Base-by-base conservation (phyloP, 1,139 yeast genomes). In the Geotrichum europaeum region DNA sequence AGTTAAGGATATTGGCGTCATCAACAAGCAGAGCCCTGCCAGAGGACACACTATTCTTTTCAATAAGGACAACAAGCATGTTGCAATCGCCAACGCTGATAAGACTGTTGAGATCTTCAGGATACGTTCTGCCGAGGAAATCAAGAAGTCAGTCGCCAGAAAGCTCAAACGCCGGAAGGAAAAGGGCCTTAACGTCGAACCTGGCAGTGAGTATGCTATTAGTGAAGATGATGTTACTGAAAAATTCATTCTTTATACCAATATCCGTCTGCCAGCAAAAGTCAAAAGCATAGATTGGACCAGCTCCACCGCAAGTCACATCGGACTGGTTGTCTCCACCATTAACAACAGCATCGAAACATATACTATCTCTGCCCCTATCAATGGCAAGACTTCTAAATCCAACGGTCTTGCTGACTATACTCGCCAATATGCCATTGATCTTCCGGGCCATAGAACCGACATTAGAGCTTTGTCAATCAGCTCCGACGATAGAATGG, bases 391-490 rank as follows among this genome's bases (percentile, higher is more conserved):
- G 73, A 62, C 82, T 51, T 65, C 81, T 66, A 69, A 69, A 40
- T 73, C 78, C 30, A 74, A 79, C 55, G 74, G 77, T 18, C 80
- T 79, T 60, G 80, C 81, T 55, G 84, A 83, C 50, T 80, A 83
- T 18, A 76, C 81, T 3, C 77, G 79, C 45, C 80, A 76, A 32
- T 83, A 83, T 68, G 74, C 85, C 1, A 79, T 94, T 45, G 97
- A 91, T 55, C 75, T 84, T 54, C 81, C 84, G 56, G 99, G 99
- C 30, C 97, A 92, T 71, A 84, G 97, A 71, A 84, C 89, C 4
- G 99, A 95, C 72, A 81, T 94, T 45, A 81, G 99, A 69, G 82
- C 96, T 5, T 77, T 89, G 72, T 92, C 91, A 66, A 79, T 95
- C 49, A 87, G 96, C 57, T 83, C 85, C 53, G 97, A 92, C 74